Conservation (phyloP, 2,329 filamentous ascomycete genomes). For the Exophiala dermatitidis region DNA sequence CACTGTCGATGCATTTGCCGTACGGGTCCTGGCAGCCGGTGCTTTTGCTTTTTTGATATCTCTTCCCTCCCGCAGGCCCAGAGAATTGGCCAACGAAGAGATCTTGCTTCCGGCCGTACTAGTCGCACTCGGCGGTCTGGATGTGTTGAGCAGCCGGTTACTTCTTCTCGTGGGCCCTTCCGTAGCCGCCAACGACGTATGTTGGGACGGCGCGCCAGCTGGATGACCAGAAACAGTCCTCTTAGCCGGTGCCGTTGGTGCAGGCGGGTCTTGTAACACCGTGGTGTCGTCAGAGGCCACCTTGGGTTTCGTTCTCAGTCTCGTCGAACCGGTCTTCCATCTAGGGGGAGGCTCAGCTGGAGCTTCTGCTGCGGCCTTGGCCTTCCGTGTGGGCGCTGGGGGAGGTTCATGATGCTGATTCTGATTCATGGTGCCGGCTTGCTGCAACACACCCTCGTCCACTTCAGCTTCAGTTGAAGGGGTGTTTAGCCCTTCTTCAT, state of each 20-base stretch:
- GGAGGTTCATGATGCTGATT: conserved; percentile 36
- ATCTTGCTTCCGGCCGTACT: conserved; percentile 45
- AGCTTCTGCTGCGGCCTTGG: conserved; percentile 47
- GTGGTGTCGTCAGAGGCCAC: conserved; percentile 36
- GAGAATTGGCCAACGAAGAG: conserved; percentile 50
- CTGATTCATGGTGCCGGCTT: conserved; percentile 18
- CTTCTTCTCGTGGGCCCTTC: conserved; percentile 54
- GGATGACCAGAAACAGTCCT: conserved; percentile 83
- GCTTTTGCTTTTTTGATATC: conserved; percentile 81
- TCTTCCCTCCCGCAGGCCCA: conserved; percentile 56
- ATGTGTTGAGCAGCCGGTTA: conserved; percentile 63
- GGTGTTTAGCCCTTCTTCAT: conserved; percentile 21
- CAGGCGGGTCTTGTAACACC: conserved; percentile 29
- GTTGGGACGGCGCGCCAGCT: conserved; percentile 37
- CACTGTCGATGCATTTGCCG: conserved; percentile 61
- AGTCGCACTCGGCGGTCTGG: conserved; percentile 51
- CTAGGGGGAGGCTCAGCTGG: conserved; percentile 56
- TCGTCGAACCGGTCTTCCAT: conserved; percentile 50
- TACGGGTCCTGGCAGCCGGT: conserved; percentile 61
- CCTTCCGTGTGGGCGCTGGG: conserved; percentile 42
- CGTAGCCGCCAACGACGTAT: conserved; percentile 49
- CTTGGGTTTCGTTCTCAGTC: conserved; percentile 37
- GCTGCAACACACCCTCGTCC: conserved; percentile 19
- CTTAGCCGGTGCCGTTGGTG: conserved; percentile 52
- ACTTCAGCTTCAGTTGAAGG: conserved; percentile 19